phyloP scores from a whole-genome alignment of 2,329 filamentous ascomycete species.

The Sclerotinia glacialis region DNA sequence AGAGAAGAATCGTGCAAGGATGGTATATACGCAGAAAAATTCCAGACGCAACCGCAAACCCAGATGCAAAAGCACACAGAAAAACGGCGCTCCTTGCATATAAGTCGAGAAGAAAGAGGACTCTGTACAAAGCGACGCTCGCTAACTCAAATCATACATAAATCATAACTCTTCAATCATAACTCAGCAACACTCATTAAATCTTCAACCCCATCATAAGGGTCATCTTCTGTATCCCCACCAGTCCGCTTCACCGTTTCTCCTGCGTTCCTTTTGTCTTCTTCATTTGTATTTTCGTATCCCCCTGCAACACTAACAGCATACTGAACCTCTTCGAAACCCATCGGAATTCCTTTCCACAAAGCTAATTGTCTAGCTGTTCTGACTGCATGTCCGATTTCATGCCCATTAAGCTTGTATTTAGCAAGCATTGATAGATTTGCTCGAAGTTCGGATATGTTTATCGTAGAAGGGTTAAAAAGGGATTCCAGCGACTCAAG shows the following conservation, averaged over 20 bases:
- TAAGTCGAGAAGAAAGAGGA: background rate
- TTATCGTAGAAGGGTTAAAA: conserved; percentile 14
- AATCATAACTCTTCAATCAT: conserved; percentile 14
- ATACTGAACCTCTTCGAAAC: conserved; percentile 14
- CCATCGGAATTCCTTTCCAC: conserved; percentile 19
- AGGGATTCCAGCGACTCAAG: conserved; percentile 43
- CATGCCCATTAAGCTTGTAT: conserved; percentile 20
- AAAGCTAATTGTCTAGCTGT: conserved; percentile 24
- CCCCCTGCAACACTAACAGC: conserved; percentile 2
- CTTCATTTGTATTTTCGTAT: background rate
- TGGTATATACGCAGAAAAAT: conserved; percentile 13
- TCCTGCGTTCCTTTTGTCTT: background rate
- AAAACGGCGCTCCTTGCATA: background rate
- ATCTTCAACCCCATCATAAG: conserved; percentile 19
- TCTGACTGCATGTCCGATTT: conserved; percentile 19
- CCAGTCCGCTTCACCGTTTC: background rate
- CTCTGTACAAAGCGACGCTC: background rate
- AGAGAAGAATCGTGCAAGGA: background rate
- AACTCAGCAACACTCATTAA: conserved; percentile 18
- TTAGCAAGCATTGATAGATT: conserved; percentile 6
- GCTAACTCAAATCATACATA: background rate
- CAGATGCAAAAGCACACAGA: background rate
- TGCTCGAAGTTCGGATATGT: conserved; percentile 14
- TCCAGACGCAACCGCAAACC: background rate
- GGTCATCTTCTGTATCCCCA: conserved; percentile 4